Evolutionary conservation across 2,329 filamentous ascomycete genomes (phyloP).

Genomic region (Sporothrix curviconia): DNA sequence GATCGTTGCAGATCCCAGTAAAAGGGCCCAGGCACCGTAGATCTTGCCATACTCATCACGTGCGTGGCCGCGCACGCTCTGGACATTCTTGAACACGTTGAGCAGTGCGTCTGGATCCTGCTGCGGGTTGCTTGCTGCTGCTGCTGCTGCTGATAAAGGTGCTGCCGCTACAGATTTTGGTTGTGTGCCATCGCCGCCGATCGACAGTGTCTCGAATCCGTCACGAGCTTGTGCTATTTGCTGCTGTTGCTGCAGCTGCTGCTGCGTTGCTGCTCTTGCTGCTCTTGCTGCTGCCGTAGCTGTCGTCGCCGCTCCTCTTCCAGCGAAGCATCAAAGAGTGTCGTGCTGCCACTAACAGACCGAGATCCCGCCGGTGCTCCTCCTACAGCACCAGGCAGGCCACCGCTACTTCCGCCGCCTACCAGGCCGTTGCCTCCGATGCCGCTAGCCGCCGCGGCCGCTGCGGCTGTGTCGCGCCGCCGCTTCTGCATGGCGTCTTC

Average conservation of each 20-base stretch:
- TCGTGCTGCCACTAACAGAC: constrained; percentile 38
- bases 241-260: constrained; percentile 33
- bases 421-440: background rate
- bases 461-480: constrained; percentile 43
- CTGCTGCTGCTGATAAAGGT: constrained; percentile 15
- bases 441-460: constrained; percentile 32
- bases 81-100: constrained; percentile 60
- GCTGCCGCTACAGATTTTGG: no score
- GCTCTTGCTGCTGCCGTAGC: constrained; percentile 15
- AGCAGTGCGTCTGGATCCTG: constrained; percentile 60
- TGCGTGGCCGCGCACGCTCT: constrained; percentile 76
- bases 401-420: constrained; percentile 19
- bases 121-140: constrained; percentile 38
- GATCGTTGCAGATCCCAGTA: constrained; percentile 75
- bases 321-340: constrained; percentile 65
- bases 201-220: constrained; percentile 72
- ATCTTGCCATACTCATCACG: constrained; percentile 86
- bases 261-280: constrained; percentile 41
- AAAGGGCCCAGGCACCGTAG: constrained; percentile 78
- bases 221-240: constrained; percentile 34
- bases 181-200: constrained; percentile 31
- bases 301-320: constrained; percentile 50
- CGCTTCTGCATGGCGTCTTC: constrained; percentile 62
- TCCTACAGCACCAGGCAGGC: constrained; percentile 7
- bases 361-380: constrained; percentile 16